These are phyloP conservation scores for Epicoccum nigrum DNA, from an alignment of 2,329 filamentous ascomycete genomes.

Conservation along the genomic window DNA sequence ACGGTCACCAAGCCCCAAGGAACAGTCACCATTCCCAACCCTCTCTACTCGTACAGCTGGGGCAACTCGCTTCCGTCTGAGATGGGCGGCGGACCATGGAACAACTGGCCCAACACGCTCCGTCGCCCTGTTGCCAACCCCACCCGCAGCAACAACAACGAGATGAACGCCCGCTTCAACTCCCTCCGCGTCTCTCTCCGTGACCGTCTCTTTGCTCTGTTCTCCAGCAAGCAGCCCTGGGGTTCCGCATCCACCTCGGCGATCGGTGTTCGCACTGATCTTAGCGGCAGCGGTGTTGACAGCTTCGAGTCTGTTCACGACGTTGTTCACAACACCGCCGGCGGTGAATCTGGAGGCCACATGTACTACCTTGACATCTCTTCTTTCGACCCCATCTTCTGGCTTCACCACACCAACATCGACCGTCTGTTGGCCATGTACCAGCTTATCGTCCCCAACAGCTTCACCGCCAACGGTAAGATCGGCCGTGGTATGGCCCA, in stretches of 20 bases:
- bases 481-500: constrained; percentile 41
- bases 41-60: constrained; percentile 54
- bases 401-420: constrained; percentile 49
- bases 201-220: constrained; percentile 46
- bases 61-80: constrained; percentile 60
- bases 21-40: constrained; percentile 50
- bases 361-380: constrained; percentile 76
- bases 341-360: constrained; percentile 63
- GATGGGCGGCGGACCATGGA: constrained; percentile 50
- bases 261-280: constrained; percentile 41
- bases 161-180: constrained; percentile 39
- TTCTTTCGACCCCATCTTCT: constrained; percentile 74
- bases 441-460: constrained; percentile 73
- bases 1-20: constrained; percentile 52
- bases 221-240: constrained; percentile 41
- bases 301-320: constrained; percentile 48
- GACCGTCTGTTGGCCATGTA: constrained; percentile 70
- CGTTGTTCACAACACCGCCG: constrained; percentile 41
- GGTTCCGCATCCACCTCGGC: constrained; percentile 37
- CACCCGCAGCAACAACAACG: constrained; percentile 47
- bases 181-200: constrained; percentile 39
- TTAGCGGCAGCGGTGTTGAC: constrained; percentile 39
- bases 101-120: constrained; percentile 40
- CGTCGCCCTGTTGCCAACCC: constrained; percentile 42
- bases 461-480: constrained; percentile 63